Base-by-base conservation (phyloP, 495 filamentous ascomycete genomes). In the Hypomontagnella monticulosa region DNA sequence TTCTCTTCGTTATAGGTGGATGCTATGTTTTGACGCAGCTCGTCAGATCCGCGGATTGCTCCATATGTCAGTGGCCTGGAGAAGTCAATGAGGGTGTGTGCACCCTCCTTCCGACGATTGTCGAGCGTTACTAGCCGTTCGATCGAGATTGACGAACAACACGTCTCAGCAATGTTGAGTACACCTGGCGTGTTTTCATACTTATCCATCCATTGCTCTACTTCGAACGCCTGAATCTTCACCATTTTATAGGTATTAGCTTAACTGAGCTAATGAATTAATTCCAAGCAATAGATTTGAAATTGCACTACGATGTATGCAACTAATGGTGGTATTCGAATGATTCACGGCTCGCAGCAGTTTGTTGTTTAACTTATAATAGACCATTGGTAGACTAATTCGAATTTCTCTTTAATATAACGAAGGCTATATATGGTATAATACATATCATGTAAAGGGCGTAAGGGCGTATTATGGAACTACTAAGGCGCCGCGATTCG, bases 191-290 rank as follows among this genome's bases (percentile, higher is more conserved):
- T 88, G 7, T 73, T 84, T 67, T 97, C 92, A 74, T 93, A 88
- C 51, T 84, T 79, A 81, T 95, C 90, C 93, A 97, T 96, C 92
- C 93, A 97, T 87, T 96, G 87, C 78, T 96, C 92, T 10, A 96
- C 89, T 18, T 87, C 86, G 72, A 96, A 96, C 14, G 84, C 77
- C 47, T 84, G 76, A 63, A 93, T 83, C 64, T 87, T 83, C 27
- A 92, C 89, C 88, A 92, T 92, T 16, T 43, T 79, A 11, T 10
- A 38, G 1, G 34, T 40, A 23, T 12, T 38, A 11, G 2, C 23
- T n/a, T n/a, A n/a, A n/a, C n/a, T n/a, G n/a, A n/a, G n/a, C n/a
- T n/a, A n/a, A n/a, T n/a, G n/a, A n/a, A n/a, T n/a, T n/a, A n/a
- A n/a, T n/a, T n/a, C n/a, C n/a, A 6, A 27, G 23, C 23, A 6